A percentile compares a stretch with the other conserved stretches of the same genome.
phyloP scores from a whole-genome alignment of 2,329 filamentous ascomycete species.

The Nothomitra cinnamomea region DNA sequence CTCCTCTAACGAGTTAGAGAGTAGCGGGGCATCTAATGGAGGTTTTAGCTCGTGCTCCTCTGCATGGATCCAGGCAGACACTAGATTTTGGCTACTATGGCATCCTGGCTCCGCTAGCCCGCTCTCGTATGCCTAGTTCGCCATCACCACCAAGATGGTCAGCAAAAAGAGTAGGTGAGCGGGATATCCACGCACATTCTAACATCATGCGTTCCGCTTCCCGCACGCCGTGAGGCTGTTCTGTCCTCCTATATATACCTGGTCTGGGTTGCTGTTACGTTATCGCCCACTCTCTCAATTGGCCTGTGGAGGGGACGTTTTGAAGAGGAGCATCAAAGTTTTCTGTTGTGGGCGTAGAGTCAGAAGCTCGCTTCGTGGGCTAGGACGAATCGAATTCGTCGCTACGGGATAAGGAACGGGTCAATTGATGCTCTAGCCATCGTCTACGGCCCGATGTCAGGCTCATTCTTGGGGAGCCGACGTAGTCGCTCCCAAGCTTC shows the following conservation, averaged over 20 bases:
- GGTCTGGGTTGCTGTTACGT: background rate
- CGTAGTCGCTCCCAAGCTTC: background rate
- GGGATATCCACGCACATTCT: background rate
- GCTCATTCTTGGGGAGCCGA: background rate
- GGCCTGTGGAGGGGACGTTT: background rate
- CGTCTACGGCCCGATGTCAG: background rate
- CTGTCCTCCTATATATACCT: background rate
- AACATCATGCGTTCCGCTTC: background rate
- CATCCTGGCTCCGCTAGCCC: too few relatives aligned
- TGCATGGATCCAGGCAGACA: too few relatives aligned
- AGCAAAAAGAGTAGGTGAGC: too few relatives aligned
- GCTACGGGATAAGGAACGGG: background rate
- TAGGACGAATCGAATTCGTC: background rate
- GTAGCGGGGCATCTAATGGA: too few relatives aligned
- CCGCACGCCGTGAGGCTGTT: background rate
- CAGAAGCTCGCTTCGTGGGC: background rate
- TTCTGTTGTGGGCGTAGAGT: background rate
- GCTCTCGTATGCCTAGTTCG: too few relatives aligned
- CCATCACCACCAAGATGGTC: too few relatives aligned
- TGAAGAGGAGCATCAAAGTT: background rate
- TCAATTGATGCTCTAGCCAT: background rate
- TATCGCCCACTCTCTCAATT: constrained; percentile 2
- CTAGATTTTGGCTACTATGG: too few relatives aligned
- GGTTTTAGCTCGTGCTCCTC: too few relatives aligned
- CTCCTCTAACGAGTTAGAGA: too few relatives aligned